Conservation (phyloP, 495 filamentous ascomycete species). For the Pseudomonodictys pantanalensis region DNA sequence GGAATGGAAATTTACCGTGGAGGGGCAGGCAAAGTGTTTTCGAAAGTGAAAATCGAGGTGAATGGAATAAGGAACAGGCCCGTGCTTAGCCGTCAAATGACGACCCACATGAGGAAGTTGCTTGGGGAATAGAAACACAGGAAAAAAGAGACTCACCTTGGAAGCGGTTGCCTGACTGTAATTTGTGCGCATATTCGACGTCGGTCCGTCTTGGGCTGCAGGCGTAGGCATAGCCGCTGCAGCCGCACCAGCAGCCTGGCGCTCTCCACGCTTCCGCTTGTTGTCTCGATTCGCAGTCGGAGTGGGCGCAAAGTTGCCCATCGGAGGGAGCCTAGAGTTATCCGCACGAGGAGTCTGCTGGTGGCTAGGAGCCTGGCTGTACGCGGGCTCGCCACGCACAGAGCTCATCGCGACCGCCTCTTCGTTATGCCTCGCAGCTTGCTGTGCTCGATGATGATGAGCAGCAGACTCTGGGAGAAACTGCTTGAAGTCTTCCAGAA, state of each 20-base stretch:
- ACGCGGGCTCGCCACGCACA: constrained; percentile 54
- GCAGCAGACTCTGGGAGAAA: constrained; percentile 96
- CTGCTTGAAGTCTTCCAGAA: constrained; percentile 98
- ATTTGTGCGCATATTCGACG: constrained; percentile 19
- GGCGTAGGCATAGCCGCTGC: constrained; percentile 17
- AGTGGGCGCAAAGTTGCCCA: constrained; percentile 88
- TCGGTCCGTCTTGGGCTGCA: constrained; percentile 38
- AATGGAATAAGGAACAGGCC: too few species aligned
- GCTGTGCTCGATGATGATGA: constrained; percentile 69
- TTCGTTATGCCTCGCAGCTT: constrained; percentile 62
- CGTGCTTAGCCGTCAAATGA: too few species aligned
- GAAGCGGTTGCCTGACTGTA: constrained; percentile 47
- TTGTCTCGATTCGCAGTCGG: constrained; percentile 74
- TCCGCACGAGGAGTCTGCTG: constrained; percentile 42
- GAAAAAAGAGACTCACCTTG: constrained; percentile 45
- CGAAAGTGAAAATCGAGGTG: too few species aligned
- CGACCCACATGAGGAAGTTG: too few species aligned
- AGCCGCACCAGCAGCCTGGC: constrained; percentile 25
- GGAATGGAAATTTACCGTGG: too few species aligned
- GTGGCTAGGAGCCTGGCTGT: constrained; percentile 43
- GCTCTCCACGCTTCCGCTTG: constrained; percentile 68
- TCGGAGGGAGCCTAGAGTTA: constrained; percentile 63
- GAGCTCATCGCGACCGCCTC: constrained; percentile 63
- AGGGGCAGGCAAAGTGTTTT: too few species aligned
- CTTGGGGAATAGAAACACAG: constrained; percentile 1